Evolutionary conservation across 805 yeast species (phyloP).

Genomic region (Zygoascus flipseniorum): DNA sequence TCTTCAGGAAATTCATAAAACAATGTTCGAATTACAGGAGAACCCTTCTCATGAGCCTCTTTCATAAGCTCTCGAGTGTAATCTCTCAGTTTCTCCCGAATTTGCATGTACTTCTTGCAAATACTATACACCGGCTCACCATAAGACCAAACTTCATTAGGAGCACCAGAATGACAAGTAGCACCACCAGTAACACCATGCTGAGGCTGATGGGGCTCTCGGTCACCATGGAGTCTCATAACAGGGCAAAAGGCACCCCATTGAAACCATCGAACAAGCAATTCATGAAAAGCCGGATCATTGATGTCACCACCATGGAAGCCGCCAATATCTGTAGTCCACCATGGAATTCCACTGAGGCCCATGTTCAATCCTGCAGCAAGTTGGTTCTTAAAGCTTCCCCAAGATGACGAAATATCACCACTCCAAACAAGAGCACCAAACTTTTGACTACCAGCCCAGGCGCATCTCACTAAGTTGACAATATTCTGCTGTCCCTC

Average conservation of each 20-base stretch:
- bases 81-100: conserved; percentile 11
- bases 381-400: conserved; percentile 12
- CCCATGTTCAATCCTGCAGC: conserved; percentile 18
- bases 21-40: conserved; percentile 15
- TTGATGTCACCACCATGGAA: conserved; percentile 16
- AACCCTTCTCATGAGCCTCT: conserved; percentile 13
- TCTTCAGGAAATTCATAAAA: conserved; percentile 15
- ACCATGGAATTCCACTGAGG: conserved; percentile 18
- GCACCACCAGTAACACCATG: conserved; percentile 17
- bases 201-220: conserved; percentile 13
- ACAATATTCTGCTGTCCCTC: conserved; percentile 1
- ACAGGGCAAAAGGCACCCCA: conserved; percentile 18
- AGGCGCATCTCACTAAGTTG: conserved; percentile 11
- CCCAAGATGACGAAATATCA: conserved; percentile 17
- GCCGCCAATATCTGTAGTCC: conserved; percentile 19
- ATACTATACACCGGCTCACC: conserved; percentile 14
- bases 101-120: conserved; percentile 14
- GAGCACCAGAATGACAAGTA: conserved; percentile 15
- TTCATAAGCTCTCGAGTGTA: conserved; percentile 13
- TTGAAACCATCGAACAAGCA: conserved; percentile 17
- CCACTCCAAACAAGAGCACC: conserved; percentile 19
- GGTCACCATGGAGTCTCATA: conserved; percentile 15
- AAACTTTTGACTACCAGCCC: conserved; percentile 18
- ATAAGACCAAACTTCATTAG: conserved; percentile 17
- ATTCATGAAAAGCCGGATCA: conserved; percentile 11